These are phyloP conservation scores for Sordariomycetes sp. DNA, from an alignment of 2,329 filamentous ascomycete species.

Conservation along the genomic window DNA sequence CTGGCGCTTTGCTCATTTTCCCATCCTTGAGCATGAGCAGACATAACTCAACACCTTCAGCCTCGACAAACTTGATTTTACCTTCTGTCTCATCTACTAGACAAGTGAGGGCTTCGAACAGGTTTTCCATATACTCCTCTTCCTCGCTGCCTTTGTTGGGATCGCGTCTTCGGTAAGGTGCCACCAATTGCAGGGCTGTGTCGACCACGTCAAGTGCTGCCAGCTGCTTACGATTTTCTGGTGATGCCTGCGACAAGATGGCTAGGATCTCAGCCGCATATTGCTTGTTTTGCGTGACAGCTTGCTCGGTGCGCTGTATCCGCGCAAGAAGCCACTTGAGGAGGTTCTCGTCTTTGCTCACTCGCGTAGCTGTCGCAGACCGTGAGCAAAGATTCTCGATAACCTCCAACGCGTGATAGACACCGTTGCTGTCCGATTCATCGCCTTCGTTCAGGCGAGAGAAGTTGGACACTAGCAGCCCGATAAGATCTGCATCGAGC, in stretches of 20 bases:
- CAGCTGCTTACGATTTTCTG: conserved; percentile 54
- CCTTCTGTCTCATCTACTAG: conserved; percentile 66
- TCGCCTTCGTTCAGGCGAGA: conserved; percentile 67
- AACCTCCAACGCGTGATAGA: conserved; percentile 78
- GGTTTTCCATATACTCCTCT: conserved; percentile 89
- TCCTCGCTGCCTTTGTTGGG: conserved; percentile 80
- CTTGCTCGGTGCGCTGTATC: conserved; percentile 58
- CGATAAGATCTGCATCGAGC: conserved; percentile 61
- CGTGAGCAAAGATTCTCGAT: conserved; percentile 80
- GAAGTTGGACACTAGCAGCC: conserved; percentile 70
- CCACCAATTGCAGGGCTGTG: conserved; percentile 69
- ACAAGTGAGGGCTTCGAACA: conserved; percentile 81
- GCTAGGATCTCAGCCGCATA: conserved; percentile 89
- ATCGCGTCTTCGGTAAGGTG: conserved; percentile 77
- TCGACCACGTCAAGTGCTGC: conserved; percentile 66
- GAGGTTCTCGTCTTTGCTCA: conserved; percentile 60
- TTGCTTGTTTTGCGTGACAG: conserved; percentile 83
- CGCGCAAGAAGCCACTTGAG: conserved; percentile 71
- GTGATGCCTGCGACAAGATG: conserved; percentile 72
- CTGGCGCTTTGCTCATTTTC: conserved; percentile 70
- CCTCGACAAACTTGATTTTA: conserved; percentile 75
- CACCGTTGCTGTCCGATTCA: conserved; percentile 66
- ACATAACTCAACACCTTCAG: conserved; percentile 84
- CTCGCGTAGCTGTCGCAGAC: conserved; percentile 55
- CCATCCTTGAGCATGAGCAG: conserved; percentile 88